Base-by-base conservation (phyloP, 768 basidiomycete species). In the Russula emetica region DNA sequence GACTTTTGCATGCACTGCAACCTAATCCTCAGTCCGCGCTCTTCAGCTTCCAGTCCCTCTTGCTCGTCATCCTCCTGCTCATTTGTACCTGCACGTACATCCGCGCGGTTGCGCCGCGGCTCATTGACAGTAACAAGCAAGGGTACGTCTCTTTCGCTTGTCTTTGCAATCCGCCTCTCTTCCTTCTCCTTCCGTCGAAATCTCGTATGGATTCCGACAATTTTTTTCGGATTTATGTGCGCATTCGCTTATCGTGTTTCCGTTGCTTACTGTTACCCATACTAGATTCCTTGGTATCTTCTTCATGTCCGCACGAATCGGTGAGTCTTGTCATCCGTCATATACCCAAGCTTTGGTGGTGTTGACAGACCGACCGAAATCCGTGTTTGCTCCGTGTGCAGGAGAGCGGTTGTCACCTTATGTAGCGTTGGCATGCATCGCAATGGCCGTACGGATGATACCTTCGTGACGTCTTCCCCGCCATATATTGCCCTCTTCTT, bases 81-180 rank as follows among this genome's bases (percentile, higher is more conserved):
- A 94, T 98, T 64, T 99, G 97, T 79, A 98, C 96, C 62, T 98
- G 92, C 79, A 94, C 96, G 4, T 99, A 98, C 75, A 83, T 95
- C 18, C 86, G 97, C 51, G 87, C 92, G 0, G 87, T 95, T 20
- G 87, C 92, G 3, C 97, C 97, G 13, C 82, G 92, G 28, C 78
- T 98, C 5, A 82, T 98, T 14, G 97, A 99, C 74, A 80, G 90
- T 68, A 98, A 98, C 75, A 94, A 94, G 76, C 82, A 93, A 75
- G 96, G 97, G 96, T 96, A 69, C 58, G 74, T 71, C n/a, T 71
- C 22, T 9, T 1, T 24, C n/a, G 20, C n/a, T 57, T 20, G n/a
- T 26, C n/a, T 5, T 38, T 20, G 9, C 44, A 22, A 45, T 45
- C n/a, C 20, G 10, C 10, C 34, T 11, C 49, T 26, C 10, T 26